Evolutionary conservation across 2,329 filamentous ascomycete species (phyloP).

Genomic region (Chaetomium olivaceum): DNA sequence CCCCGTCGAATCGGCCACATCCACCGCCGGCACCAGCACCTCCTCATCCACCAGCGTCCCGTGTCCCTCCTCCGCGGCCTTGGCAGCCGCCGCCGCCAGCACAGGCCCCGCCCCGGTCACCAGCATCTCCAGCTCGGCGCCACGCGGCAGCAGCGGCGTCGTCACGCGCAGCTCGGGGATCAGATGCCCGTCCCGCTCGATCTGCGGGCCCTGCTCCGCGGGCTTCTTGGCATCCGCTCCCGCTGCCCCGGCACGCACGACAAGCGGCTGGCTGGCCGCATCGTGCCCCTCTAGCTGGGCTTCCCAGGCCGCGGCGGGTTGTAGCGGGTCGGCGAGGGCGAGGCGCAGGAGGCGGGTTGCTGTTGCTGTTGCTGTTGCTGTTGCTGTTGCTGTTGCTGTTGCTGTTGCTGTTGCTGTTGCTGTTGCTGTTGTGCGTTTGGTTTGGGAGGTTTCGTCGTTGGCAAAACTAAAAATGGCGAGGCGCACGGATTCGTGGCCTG

Average conservation of each 20-base stretch:
- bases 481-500: constrained; percentile 59
- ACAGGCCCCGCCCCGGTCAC: constrained; percentile 54
- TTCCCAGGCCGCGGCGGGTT: constrained; percentile 66
- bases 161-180: constrained; percentile 63
- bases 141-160: constrained; percentile 58
- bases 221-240: constrained; percentile 14
- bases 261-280: constrained; percentile 53
- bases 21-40: constrained; percentile 73
- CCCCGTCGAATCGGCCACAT: constrained; percentile 65
- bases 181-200: constrained; percentile 34
- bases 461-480: constrained; percentile 57
- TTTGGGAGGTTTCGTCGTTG: neutral
- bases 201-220: constrained; percentile 25
- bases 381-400: neutral
- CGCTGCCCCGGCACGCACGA: constrained; percentile 56
- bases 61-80: too few relatives aligned
- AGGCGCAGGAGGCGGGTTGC: constrained; percentile 63
- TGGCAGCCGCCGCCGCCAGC: constrained; percentile 35
- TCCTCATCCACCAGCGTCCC: constrained; percentile 57
- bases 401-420: constrained; percentile 39
- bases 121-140: constrained; percentile 64
- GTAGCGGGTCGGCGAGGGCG: constrained; percentile 69
- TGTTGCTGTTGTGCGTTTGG: constrained; percentile 16
- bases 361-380: constrained; percentile 30
- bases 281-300: constrained; percentile 56